Percentiles rank a stretch among this genome's conserved stretches.
phyloP scores from a whole-genome alignment of 108 stramenopile genomes.

The Ochromonas danica region DNA sequence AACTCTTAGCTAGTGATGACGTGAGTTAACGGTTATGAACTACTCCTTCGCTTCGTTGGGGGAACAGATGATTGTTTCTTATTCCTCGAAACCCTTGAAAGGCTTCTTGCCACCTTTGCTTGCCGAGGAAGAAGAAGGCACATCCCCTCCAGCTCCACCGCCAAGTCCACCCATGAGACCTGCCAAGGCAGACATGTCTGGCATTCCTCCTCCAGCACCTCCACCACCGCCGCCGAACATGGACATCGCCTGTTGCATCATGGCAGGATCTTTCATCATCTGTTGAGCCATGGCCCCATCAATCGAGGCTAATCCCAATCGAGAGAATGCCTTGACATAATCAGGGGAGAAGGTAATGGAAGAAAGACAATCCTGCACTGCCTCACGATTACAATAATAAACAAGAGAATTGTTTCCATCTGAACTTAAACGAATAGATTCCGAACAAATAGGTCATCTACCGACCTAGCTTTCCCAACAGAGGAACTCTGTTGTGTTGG shows the following conservation, averaged over 20 bases:
- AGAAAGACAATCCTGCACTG: constrained; percentile 11
- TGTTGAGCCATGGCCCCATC: constrained; percentile 37
- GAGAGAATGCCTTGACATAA: constrained; percentile 24
- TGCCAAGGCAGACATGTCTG: constrained; percentile 18
- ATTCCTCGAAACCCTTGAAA: neutral
- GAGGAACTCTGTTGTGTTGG: too few species aligned
- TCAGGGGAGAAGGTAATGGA: constrained; percentile 2
- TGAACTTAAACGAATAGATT: neutral
- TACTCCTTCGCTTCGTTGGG: too few species aligned
- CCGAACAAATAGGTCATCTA: too few species aligned
- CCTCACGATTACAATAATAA: constrained; percentile 26
- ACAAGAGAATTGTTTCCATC: constrained; percentile 24
- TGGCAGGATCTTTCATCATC: constrained; percentile 32
- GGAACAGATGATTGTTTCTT: too few species aligned
- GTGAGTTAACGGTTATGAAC: too few species aligned
- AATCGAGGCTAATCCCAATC: constrained; percentile 21
- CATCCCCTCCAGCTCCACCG: too few species aligned
- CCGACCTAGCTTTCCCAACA: too few species aligned
- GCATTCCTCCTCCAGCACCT: constrained; percentile 20
- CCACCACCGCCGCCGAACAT: constrained; percentile 34
- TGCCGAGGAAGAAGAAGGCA: neutral
- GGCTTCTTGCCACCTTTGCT: neutral
- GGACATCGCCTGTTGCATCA: constrained; percentile 39
- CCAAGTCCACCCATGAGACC: constrained; percentile 6
- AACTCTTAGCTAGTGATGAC: too few species aligned